Evolutionary conservation across 345 rosid species (phyloP), one percentile per base, ranked within the genome.

Genomic region (Rubroshorea leprosula): DNA sequence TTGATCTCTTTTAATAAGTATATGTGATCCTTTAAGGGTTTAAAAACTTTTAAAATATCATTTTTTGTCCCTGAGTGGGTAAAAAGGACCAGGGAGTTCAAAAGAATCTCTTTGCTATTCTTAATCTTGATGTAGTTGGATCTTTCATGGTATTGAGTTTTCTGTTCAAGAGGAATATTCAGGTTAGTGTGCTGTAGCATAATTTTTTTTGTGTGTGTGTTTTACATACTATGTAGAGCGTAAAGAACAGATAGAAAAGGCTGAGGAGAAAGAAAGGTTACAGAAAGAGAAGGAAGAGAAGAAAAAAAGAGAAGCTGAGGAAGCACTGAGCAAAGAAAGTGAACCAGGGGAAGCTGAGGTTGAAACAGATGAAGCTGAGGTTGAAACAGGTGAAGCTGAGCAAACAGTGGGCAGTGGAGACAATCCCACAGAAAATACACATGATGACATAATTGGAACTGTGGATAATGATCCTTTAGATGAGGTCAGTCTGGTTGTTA

Each of bases 161-260:
- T n/a, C n/a, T n/a, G n/a, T n/a, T n/a, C n/a, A n/a, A n/a, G n/a
- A n/a, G n/a, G n/a, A n/a, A n/a, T n/a, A n/a, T n/a, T n/a, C n/a
- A n/a, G n/a, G n/a, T n/a, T n/a, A n/a, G n/a, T n/a, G n/a, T 35
- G 3, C 41, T 35, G 9, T 35, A 1, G 41, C 35, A 29, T 35
- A 35, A 35, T 35, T 1, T 35, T 35, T 35, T 35, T n/a, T n/a
- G n/a, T 8, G 41, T 13, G 7, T 35, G 41, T 35, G 41, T 35
- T 60, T 17, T 29, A 49, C 35, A 8, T 49, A 6, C 25, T 39
- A 18, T 24, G 6, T 51, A 49, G 31, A 3, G 8, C 81, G 29
- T 51, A 80, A 82, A 66, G 84, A 74, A 60, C 85, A 69, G 62
- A 75, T 85, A 54, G 84, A 80, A 61, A 80, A 71, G 66, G 78